Conservation (phyloP, 176 grass and related monocot genomes). For the Bothriochloa decipiens region DNA sequence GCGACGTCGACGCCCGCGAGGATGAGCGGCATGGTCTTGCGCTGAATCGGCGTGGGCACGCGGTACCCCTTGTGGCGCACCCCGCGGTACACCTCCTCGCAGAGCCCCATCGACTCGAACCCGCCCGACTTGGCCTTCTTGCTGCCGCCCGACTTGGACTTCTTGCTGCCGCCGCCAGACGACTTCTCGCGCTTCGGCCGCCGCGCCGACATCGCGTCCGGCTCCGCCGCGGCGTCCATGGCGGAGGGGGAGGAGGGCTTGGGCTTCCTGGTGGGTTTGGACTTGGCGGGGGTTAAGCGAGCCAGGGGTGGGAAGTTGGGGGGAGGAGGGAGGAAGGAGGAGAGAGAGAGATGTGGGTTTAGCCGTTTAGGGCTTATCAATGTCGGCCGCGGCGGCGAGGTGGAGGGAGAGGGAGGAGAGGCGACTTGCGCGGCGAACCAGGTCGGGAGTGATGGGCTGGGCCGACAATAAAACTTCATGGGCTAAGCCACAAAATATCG, state of each 20-base stretch:
- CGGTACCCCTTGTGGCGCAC: constrained; percentile 92
- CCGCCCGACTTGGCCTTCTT: constrained; percentile 94
- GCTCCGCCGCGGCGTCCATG: not conserved
- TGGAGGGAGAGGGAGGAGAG: constrained; percentile 37
- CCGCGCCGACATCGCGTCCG: not conserved
- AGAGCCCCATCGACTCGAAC: constrained; percentile 90
- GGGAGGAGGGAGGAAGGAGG: constrained; percentile 27
- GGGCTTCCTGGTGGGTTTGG: constrained; percentile 36
- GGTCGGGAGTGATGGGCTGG: not conserved
- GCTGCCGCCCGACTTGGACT: constrained; percentile 43
- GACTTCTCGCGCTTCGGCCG: constrained; percentile 1
- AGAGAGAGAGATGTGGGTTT: constrained; percentile 59
- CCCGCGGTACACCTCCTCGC: constrained; percentile 74
- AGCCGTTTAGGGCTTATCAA: constrained; percentile 50
- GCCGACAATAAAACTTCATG: not conserved
- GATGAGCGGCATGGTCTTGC: constrained; percentile 93
- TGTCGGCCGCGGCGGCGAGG: constrained; percentile 67
- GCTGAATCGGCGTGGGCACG: constrained; percentile 96
- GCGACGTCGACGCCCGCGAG: constrained; percentile 79
- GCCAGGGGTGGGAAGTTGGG: constrained; percentile 52
- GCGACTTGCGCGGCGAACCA: constrained; percentile 23
- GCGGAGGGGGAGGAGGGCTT: not conserved
- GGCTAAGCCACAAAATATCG: no score
- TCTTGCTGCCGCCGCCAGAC: not conserved
- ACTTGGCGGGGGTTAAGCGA: constrained; percentile 36